phyloP scores from a whole-genome alignment of 371 early-diverging fungal genomes.

The Mortierella sp. region DNA sequence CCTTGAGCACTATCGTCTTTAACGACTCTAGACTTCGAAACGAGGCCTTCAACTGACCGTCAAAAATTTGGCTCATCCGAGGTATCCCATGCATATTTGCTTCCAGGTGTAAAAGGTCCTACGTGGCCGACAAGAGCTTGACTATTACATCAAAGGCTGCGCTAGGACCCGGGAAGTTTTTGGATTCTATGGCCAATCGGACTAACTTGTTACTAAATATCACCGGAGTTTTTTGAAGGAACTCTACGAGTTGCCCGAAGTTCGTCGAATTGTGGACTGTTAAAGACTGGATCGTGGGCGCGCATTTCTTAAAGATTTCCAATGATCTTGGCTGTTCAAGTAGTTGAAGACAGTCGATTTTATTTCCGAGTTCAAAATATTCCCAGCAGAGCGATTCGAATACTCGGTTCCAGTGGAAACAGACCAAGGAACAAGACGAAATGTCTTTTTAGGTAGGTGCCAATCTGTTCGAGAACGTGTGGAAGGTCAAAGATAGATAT shows the following conservation, averaged over 20 bases:
- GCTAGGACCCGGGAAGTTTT: not conserved
- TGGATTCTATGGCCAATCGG: not conserved
- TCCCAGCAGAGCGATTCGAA: conserved; percentile 6
- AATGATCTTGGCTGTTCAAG: not conserved
- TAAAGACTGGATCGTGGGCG: conserved; percentile 9
- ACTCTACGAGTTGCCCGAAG: not conserved
- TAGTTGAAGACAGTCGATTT: not conserved
- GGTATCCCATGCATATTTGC: not conserved
- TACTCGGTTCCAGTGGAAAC: conserved; percentile 12
- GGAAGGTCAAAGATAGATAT: conserved; percentile 14
- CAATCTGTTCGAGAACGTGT: conserved; percentile 4
- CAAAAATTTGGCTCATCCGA: not conserved
- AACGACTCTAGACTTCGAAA: not conserved
- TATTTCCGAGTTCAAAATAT: not conserved
- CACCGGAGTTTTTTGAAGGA: not conserved
- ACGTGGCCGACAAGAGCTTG: not conserved
- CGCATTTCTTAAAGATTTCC: not conserved
- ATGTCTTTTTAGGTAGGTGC: not conserved
- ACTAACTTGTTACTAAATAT: not conserved
- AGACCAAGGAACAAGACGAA: not conserved
- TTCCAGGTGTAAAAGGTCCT: not conserved
- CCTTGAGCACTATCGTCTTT: not conserved
- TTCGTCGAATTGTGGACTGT: not conserved
- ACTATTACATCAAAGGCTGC: not conserved
- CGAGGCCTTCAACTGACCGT: not conserved